Conservation (phyloP, 495 filamentous ascomycete species). For the Aspergillus indologenus region DNA sequence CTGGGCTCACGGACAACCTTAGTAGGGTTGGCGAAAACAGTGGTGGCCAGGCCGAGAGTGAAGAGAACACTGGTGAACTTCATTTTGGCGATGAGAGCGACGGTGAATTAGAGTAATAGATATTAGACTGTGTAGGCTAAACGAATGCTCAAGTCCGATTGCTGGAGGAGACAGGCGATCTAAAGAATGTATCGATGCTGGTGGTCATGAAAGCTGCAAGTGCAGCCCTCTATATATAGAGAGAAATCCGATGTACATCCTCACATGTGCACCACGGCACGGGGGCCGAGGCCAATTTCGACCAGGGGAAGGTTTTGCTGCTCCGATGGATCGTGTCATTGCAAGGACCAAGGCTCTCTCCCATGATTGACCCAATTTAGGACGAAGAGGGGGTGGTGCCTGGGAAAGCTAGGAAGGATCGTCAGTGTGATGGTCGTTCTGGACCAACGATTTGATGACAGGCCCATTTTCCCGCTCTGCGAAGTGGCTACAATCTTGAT, state of each 20-base stretch:
- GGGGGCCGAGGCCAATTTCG: conserved; percentile 17
- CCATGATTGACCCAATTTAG: background rate
- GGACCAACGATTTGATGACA: conserved; percentile 2
- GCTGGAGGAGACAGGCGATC: conserved; percentile 11
- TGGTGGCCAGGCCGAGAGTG: conserved; percentile 29
- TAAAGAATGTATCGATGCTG: conserved; percentile 18
- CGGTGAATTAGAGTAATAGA: conserved; percentile 8
- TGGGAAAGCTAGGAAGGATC: conserved; percentile 3
- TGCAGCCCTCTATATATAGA: conserved; percentile 17
- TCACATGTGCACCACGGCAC: conserved; percentile 15
- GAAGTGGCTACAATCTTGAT: background rate
- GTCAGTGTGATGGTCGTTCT: conserved; percentile 11
- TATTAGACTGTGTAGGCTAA: conserved; percentile 31
- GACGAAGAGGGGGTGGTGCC: background rate
- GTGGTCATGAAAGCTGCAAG: background rate
- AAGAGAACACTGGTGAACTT: conserved; percentile 36
- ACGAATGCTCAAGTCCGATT: conserved; percentile 20
- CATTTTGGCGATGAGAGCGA: conserved; percentile 29
- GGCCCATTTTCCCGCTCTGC: background rate
- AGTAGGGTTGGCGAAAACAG: conserved; percentile 26
- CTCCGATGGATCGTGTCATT: conserved; percentile 3
- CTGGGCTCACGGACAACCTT: conserved; percentile 17
- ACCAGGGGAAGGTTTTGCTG: conserved; percentile 15
- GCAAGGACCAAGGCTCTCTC: conserved; percentile 1
- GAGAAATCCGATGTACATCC: background rate